Evolutionary conservation across 2,329 filamentous ascomycete species (phyloP).

Genomic region (Paraconiothyrium sp.): DNA sequence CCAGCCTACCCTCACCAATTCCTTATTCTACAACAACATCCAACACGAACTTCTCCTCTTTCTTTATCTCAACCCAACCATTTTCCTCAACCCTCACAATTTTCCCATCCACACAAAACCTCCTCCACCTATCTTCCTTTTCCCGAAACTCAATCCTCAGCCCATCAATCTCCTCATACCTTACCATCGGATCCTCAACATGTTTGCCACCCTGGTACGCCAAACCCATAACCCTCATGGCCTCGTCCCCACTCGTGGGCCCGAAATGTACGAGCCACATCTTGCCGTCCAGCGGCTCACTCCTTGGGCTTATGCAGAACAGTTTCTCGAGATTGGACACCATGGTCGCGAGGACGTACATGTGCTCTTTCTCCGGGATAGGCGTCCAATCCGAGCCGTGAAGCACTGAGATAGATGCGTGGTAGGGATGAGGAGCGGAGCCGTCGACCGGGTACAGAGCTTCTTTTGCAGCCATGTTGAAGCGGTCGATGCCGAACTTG

Average conservation of each 20-base stretch:
- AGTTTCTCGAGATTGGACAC: constrained; percentile 83
- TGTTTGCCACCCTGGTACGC: constrained; percentile 68
- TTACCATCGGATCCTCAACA: constrained; percentile 64
- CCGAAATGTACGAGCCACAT: constrained; percentile 81
- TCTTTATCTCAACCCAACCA: constrained; percentile 75
- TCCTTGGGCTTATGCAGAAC: constrained; percentile 82
- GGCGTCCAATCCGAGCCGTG: constrained; percentile 39
- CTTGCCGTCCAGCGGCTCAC: constrained; percentile 73
- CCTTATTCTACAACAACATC: constrained; percentile 40
- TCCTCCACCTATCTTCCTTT: constrained; percentile 77
- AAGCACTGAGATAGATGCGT: constrained; percentile 60
- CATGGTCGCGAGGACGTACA: constrained; percentile 79
- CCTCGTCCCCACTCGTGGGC: constrained; percentile 68
- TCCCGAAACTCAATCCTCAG: constrained; percentile 74
- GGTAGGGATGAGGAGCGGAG: constrained; percentile 64
- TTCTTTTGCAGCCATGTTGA: constrained; percentile 83
- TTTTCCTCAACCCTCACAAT: constrained; percentile 77
- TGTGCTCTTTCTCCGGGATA: constrained; percentile 64
- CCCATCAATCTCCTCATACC: constrained; percentile 75
- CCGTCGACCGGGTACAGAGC: constrained; percentile 70
- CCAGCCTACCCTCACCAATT: too few relatives aligned
- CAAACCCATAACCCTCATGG: constrained; percentile 78
- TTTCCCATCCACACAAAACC: constrained; percentile 91
- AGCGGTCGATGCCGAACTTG: constrained; percentile 77
- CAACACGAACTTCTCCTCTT: constrained; percentile 54